Base-by-base conservation (phyloP, 495 filamentous ascomycete species). In the Umbilicaria muhlenbergii region DNA sequence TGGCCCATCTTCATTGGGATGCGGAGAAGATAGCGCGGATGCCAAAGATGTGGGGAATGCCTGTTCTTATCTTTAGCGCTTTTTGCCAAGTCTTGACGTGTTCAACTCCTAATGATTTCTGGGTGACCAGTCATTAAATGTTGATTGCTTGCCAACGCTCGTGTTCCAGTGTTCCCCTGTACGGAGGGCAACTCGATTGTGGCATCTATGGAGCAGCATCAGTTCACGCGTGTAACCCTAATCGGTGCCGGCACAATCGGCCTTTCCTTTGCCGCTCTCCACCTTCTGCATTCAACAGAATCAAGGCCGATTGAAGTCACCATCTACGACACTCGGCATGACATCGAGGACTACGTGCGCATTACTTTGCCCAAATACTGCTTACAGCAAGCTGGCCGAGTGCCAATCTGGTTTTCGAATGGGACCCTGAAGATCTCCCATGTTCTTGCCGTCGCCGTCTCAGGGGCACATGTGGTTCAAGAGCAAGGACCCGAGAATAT, bases 221-320 rank as follows among this genome's bases (percentile, higher is more conserved):
- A 6, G 5, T 10, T 10, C 8, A 28, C 24, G 24, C 24, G 24
- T 28, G 66, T 77, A 42, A 65, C 73, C 24, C 50, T 77, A 24
- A 61, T 78, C 15, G 72, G 74, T 34, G 58, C 66, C 13, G 72
- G 73, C 36, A 78, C 75, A 32, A 78, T 79, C 43, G 74, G 75
- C 42, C 66, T 77, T 39, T 77, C 74, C 21, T 73, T 73, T 61
- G 60, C 68, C 21, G 69, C 71, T 40, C 64, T 76, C 11, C 73
- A 78, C 50, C 58, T 78, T 33, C 46, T 58, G 2, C 63, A 67
- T 31, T 53, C 45, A 52, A 56, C 3, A 54, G 58, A 44, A 58
- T 46, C 36, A 40, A 35, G 24, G 3, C 24, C 24, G 0, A 28
- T 58, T 11, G 55, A 53, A 11, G 51, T 76, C 19, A 67, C 67